Base-by-base conservation (phyloP, 2,329 filamentous ascomycete species). In the Venturia carpophila region DNA sequence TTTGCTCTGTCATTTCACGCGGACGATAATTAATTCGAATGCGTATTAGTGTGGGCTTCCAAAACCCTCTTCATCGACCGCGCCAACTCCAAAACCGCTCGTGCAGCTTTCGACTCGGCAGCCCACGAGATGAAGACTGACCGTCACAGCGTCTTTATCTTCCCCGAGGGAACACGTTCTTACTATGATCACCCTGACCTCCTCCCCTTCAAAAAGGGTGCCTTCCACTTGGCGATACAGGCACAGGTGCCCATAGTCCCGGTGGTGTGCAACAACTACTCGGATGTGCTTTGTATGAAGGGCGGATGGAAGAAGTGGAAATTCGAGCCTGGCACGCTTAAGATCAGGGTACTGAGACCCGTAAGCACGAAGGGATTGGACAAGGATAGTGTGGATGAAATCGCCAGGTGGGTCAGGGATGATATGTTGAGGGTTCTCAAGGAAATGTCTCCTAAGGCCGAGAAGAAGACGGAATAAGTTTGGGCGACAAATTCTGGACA, bases 151-250 rank as follows among this genome's bases (percentile, higher is more conserved):
- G 90, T 93, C 70, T 93, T 87, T 79, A 91, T 93, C 79, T 93
- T 93, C 76, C 89, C 90, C 66, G 94, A 99, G 79, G 94, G 94
- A 62, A 99, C 94, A 1, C 85, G 94, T 69, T 95, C 90, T 75
- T 96, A 97, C 78, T 83, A 89, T 66, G 85, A 88, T 71, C 87
- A 92, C 64, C 90, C 94, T 1, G 84, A 83, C 66, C 79, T 99
- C 71, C 80, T 97, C 64, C 90, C 92, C n/a, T 99, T 97, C 83
- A 99, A 99, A 80, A 99, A 99, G 81, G 94, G 94, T 67, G 94
- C 93, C 60, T 99, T 99, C 78, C 93, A 99, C 76, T 83, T 99
- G 42, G 94, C 94, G 58, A 85, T 99, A 24, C 90, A 97, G 80
- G 93, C 93, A 1, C 89, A 91, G 69, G 94, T 97, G 6, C 92